These are phyloP conservation scores for Hypoxylon fragiforme DNA, from an alignment of 495 filamentous ascomycete genomes.

Conservation along the genomic window DNA sequence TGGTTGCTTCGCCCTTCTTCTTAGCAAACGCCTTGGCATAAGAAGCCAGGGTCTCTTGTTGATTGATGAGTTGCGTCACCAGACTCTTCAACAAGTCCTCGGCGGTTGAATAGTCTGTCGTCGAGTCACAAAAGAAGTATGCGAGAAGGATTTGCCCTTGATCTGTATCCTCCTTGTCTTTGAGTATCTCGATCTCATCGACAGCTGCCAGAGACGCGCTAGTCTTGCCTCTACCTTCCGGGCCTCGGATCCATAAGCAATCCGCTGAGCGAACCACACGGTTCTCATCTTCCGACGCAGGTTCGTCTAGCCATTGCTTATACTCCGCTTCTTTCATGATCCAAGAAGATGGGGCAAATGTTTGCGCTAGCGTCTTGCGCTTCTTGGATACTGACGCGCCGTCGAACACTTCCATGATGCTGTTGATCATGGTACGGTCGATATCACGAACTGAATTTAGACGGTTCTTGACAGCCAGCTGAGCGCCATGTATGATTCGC, in stretches of 20 bases:
- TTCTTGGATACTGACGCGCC: conserved; percentile 33
- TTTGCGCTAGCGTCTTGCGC: conserved; percentile 33
- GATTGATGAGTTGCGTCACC: conserved; percentile 39
- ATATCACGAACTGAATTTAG: conserved; percentile 39
- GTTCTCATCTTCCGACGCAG: background rate
- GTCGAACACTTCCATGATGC: conserved; percentile 34
- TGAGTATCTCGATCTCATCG: conserved; percentile 35
- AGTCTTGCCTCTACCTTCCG: conserved; percentile 45
- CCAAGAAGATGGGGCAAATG: conserved; percentile 39
- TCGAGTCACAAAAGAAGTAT: conserved; percentile 45
- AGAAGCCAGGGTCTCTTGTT: conserved; percentile 40
- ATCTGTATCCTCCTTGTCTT: conserved; percentile 20
- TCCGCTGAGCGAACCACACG: conserved; percentile 10
- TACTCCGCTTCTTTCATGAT: conserved; percentile 39
- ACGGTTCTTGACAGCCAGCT: conserved; percentile 39
- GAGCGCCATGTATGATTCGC: conserved; percentile 38
- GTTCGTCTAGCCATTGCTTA: conserved; percentile 34
- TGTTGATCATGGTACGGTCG: conserved; percentile 36
- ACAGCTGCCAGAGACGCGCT: conserved; percentile 39
- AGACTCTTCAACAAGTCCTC: conserved; percentile 46
- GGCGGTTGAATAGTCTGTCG: conserved; percentile 36
- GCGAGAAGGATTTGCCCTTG: conserved; percentile 37
- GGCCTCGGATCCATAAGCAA: conserved; percentile 42
- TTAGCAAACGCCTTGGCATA: conserved; percentile 41
- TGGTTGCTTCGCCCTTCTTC: conserved; percentile 32